Conservation (phyloP, 1,139 yeast species). For the Blastobotrys apis region DNA sequence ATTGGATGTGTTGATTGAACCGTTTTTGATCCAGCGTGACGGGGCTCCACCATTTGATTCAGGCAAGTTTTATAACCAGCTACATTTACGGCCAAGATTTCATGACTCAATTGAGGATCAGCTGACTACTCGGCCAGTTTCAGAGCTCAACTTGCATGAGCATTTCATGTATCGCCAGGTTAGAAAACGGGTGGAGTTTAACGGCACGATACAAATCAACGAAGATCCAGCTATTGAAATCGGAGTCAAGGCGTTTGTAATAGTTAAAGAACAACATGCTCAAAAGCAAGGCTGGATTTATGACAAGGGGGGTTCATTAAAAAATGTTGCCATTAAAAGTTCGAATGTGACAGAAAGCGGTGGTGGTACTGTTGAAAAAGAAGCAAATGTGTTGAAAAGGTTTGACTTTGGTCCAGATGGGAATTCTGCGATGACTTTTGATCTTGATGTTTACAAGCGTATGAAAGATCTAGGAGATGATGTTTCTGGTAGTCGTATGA, state of each 20-base stretch:
- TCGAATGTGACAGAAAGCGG: background rate
- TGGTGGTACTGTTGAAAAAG: background rate
- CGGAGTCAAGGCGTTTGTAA: constrained; percentile 66
- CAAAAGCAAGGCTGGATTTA: constrained; percentile 39
- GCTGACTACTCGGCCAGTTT: background rate
- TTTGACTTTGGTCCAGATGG: constrained; percentile 45
- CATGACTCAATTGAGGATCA: constrained; percentile 14
- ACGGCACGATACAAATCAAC: background rate
- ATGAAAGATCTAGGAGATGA: constrained; percentile 20
- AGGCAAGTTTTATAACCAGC: constrained; percentile 52
- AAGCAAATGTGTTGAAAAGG: constrained; percentile 29
- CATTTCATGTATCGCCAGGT: background rate
- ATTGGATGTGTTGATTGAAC: constrained; percentile 47
- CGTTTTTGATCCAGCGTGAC: constrained; percentile 53
- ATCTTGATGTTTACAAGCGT: background rate
- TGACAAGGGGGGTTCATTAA: constrained; percentile 22
- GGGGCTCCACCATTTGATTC: constrained; percentile 45
- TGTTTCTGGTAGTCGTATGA: constrained; percentile 34
- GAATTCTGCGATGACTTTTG: background rate
- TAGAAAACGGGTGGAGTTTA: background rate
- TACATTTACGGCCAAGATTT: constrained; percentile 17
- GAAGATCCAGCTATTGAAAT: constrained; percentile 31
- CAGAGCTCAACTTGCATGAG: constrained; percentile 40
- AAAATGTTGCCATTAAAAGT: background rate
- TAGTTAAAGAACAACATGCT: constrained; percentile 53